phyloP scores from a whole-genome alignment of 1,284 basidiomycete species.

The Sanghuangporus weigelae region DNA sequence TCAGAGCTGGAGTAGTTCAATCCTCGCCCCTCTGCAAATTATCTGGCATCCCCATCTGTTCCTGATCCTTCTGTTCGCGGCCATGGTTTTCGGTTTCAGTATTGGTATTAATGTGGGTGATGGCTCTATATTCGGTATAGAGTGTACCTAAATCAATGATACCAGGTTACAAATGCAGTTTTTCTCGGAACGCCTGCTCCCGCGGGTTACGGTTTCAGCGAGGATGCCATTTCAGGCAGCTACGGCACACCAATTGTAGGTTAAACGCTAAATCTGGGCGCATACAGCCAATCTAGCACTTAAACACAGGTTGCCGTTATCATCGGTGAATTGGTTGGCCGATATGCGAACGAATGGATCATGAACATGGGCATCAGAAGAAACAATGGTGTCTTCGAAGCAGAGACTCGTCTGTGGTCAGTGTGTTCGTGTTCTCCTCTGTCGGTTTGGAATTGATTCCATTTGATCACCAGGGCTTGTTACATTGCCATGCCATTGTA shows the following conservation, averaged over 20 bases:
- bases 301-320: constrained; percentile 47
- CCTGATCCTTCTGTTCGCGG: constrained; percentile 53
- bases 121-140: not conserved
- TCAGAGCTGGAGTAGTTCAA: constrained; percentile 44
- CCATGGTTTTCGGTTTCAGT: constrained; percentile 58
- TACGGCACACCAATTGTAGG: constrained; percentile 64
- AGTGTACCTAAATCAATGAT: not conserved
- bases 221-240: constrained; percentile 46
- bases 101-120: constrained; percentile 66
- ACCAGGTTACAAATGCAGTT: constrained; percentile 64
- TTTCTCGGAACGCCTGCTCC: constrained; percentile 57
- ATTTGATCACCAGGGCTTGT: constrained; percentile 41
- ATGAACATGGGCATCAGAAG: constrained; percentile 50
- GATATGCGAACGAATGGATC: constrained; percentile 64
- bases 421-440: constrained; percentile 18
- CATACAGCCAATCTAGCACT: not conserved
- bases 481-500: constrained; percentile 61
- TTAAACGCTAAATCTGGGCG: not conserved
- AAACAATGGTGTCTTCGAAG: constrained; percentile 66
- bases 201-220: constrained; percentile 52
- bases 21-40: constrained; percentile 45
- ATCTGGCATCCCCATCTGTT: constrained; percentile 63
- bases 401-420: constrained; percentile 64
- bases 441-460: not conserved
- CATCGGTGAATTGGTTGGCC: constrained; percentile 64